Evolutionary conservation across 2,329 filamentous ascomycete species (phyloP), one percentile per base, ranked within the genome.

Genomic region (Coniochaeta ligniaria): DNA sequence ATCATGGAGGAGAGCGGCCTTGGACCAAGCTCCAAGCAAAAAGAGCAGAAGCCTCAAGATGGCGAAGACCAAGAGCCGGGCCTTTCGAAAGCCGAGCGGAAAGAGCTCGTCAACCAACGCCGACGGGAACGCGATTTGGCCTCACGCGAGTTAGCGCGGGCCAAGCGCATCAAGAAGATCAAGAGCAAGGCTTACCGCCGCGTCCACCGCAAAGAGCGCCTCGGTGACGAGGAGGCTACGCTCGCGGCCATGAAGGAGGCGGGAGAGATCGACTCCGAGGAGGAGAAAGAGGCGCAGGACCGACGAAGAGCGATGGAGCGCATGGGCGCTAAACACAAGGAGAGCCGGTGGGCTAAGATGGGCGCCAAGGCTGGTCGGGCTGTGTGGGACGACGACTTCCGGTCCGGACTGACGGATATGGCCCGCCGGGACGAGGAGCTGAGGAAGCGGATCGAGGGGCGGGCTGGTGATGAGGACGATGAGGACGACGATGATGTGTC

Each of bases 161-260:
- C 92, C 8, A 96, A 93, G 76, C 88, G 95, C 26, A 92, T 99
- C 76, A 96, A 97, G 78, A 98, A 98, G 80, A 99, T 99, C 78
- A 99, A 99, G 81, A 96, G 91, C 72, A 99, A 97, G 74, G 85
- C 92, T 0, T 99, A 96, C 72, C 90, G 94, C 60, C 88, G 93
- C 52, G 89, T 98, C 16, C 94, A 98, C 74, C 87, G 94, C 41
- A 96, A 89, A 71, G 90, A 87, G 73, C 68, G 79, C 66, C 74
- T 82, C 65, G 78, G 82, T 60, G 72, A 85, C 63, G 73, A 86
- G 72, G 76, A 79, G 70, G 82, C 81, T 17, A 73, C 77, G 17
- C 75, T 75, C 20, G 80, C 83, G 69, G 81, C 69, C 60, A 79
- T 80, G 20, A 74, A 75, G 14, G 84, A 82, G 58, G 81, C 82